phyloP scores from a whole-genome alignment of 495 filamentous ascomycete species.

The Physcia stellaris region DNA sequence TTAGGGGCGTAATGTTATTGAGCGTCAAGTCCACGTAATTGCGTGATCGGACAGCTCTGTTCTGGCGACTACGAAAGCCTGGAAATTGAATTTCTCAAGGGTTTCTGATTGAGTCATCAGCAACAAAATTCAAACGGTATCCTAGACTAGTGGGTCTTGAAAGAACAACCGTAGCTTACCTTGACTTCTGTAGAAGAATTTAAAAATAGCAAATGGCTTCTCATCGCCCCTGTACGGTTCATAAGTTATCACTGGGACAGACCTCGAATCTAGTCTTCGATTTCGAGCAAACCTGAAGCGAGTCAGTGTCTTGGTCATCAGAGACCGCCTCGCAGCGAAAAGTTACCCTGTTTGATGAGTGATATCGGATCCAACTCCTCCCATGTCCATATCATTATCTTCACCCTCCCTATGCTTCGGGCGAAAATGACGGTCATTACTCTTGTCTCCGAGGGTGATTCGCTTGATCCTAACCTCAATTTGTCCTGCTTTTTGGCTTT shows the following conservation, averaged over 20 bases:
- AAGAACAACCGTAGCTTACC: conserved; percentile 1
- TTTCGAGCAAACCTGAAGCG: not conserved
- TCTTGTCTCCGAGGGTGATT: conserved; percentile 10
- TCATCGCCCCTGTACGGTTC: conserved; percentile 8
- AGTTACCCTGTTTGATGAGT: conserved; percentile 13
- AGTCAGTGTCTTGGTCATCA: too few species aligned
- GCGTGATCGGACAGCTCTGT: not conserved
- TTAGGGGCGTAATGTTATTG: conserved; percentile 8
- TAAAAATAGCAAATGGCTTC: conserved; percentile 12
- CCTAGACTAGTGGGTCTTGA: not conserved
- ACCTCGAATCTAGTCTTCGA: not conserved
- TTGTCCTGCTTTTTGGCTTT: conserved; percentile 13
- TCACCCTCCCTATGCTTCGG: conserved; percentile 9
- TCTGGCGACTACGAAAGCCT: conserved; percentile 1
- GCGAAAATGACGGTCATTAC: conserved; percentile 4
- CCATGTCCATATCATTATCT: conserved; percentile 8
- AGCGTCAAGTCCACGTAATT: not conserved
- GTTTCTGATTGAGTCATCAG: too few species aligned
- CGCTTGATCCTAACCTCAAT: conserved; percentile 17
- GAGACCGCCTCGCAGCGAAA: not conserved
- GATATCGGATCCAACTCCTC: conserved; percentile 4
- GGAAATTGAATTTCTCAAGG: conserved; percentile 11
- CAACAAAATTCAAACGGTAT: too few species aligned
- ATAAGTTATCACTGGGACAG: conserved; percentile 3
- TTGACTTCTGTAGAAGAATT: conserved; percentile 18